Conservation (phyloP, 371 early-diverging fungal species). For the Gilbertella persicaria region DNA sequence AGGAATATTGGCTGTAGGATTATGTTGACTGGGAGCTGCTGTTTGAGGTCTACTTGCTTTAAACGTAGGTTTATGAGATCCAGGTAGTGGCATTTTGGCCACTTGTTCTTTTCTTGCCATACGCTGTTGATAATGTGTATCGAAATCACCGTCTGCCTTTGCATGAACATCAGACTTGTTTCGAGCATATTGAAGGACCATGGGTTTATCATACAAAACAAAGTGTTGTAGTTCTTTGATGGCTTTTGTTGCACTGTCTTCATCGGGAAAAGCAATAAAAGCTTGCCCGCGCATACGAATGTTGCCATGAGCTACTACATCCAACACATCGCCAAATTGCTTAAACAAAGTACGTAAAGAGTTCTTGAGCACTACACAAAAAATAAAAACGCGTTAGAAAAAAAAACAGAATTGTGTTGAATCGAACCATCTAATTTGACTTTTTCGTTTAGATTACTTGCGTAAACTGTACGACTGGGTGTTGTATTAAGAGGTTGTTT, state of each 20-base stretch:
- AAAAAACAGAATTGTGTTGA: background rate
- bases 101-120: constrained; percentile 54
- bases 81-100: constrained; percentile 39
- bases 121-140: constrained; percentile 56
- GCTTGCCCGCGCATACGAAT: constrained; percentile 83
- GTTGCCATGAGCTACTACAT: constrained; percentile 69
- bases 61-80: constrained; percentile 46
- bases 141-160: constrained; percentile 72
- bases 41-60: constrained; percentile 24
- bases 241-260: constrained; percentile 77
- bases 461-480: constrained; percentile 84
- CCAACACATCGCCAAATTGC: constrained; percentile 69
- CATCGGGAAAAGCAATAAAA: constrained; percentile 67
- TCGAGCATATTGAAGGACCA: constrained; percentile 87
- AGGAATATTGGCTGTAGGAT: constrained; percentile 53
- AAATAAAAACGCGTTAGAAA: background rate
- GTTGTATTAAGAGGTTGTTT: constrained; percentile 63
- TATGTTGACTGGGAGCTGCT: constrained; percentile 2
- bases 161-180: constrained; percentile 83
- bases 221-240: constrained; percentile 84
- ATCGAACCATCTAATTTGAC: constrained; percentile 74
- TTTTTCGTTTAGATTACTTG: constrained; percentile 86
- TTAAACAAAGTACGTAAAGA: constrained; percentile 82
- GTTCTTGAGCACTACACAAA: constrained; percentile 66
- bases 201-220: constrained; percentile 75